phyloP scores from a whole-genome alignment of 306 rosid species.

The Mimosa bimucronata region DNA sequence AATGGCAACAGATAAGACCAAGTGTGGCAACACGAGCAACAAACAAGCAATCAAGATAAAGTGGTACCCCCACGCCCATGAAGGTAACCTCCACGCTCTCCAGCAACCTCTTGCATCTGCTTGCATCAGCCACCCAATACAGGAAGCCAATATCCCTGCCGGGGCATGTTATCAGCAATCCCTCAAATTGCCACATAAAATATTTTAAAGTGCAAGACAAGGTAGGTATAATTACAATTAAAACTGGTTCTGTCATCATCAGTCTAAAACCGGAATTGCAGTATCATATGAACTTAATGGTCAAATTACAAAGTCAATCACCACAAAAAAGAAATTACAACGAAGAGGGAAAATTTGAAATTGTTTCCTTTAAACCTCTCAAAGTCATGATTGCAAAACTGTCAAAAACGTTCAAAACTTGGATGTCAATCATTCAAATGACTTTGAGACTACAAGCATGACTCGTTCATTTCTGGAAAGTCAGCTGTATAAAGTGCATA shows the following conservation, averaged over 20 bases:
- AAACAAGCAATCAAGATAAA: constrained; percentile 33
- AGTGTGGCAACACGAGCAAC: not conserved
- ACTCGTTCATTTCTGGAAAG: not conserved
- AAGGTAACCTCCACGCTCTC: constrained; percentile 99
- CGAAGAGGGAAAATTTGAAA: not conserved
- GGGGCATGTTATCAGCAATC: constrained; percentile 95
- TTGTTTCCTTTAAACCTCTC: not conserved
- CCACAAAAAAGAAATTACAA: not conserved
- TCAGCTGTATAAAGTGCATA: not conserved
- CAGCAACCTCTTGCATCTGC: constrained; percentile 99
- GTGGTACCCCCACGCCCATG: constrained; percentile 97
- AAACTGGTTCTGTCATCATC: not conserved
- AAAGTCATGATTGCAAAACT: not conserved
- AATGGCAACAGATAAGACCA: constrained; percentile 22
- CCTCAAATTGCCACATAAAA: constrained; percentile 39
- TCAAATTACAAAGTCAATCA: not conserved
- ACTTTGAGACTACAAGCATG: no score
- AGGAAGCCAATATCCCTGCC: constrained; percentile 97
- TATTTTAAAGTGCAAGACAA: constrained; percentile 17
- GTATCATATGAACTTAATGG: not conserved
- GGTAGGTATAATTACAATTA: constrained; percentile 11
- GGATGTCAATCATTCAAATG: no score
- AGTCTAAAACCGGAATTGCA: not conserved
- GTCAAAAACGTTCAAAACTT: no score
- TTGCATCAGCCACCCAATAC: constrained; percentile 69